Conservation (phyloP, 495 filamentous ascomycete genomes). For the Hypoxylon fragiforme region DNA sequence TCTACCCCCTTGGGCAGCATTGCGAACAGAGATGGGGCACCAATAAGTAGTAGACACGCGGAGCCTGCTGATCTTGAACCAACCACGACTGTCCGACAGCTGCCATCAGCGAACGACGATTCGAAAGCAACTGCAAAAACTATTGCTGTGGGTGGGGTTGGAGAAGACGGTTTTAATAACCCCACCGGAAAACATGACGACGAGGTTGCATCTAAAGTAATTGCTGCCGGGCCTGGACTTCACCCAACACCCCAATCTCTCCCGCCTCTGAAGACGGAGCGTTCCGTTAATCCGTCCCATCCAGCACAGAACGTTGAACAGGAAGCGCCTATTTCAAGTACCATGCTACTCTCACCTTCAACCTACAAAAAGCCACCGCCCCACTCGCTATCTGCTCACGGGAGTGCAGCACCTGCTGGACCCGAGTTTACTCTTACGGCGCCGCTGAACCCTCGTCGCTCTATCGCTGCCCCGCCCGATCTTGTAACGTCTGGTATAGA, state of each 20-base stretch:
- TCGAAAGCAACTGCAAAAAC: constrained; percentile 1
- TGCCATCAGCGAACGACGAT: constrained; percentile 7
- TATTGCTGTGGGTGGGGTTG: constrained; percentile 1
- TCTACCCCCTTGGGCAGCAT: constrained; percentile 10
- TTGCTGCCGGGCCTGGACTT: constrained; percentile 19
- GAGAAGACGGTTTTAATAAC: constrained; percentile 2
- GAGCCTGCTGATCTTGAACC: constrained; percentile 29
- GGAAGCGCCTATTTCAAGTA: background rate
- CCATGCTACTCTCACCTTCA: constrained; percentile 10
- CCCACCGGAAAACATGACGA: constrained; percentile 27
- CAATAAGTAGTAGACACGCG: constrained; percentile 26
- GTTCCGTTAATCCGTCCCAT: constrained; percentile 3
- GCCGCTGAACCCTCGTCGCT: constrained; percentile 51
- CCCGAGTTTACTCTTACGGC: constrained; percentile 49
- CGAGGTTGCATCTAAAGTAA: constrained; percentile 23
- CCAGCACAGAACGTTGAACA: background rate
- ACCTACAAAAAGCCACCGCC: constrained; percentile 4
- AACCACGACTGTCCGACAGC: constrained; percentile 23
- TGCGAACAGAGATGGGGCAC: constrained; percentile 21
- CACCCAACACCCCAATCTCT: constrained; percentile 25
- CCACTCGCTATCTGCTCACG: constrained; percentile 13
- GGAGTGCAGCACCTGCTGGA: constrained; percentile 21
- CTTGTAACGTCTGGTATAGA: constrained; percentile 43
- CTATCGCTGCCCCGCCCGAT: constrained; percentile 29
- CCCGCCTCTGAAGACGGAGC: constrained; percentile 28